Evolutionary conservation across 305 asterid genomes (phyloP), one percentile per base, ranked within the genome.

Genomic region (Nicotiana rustica): DNA sequence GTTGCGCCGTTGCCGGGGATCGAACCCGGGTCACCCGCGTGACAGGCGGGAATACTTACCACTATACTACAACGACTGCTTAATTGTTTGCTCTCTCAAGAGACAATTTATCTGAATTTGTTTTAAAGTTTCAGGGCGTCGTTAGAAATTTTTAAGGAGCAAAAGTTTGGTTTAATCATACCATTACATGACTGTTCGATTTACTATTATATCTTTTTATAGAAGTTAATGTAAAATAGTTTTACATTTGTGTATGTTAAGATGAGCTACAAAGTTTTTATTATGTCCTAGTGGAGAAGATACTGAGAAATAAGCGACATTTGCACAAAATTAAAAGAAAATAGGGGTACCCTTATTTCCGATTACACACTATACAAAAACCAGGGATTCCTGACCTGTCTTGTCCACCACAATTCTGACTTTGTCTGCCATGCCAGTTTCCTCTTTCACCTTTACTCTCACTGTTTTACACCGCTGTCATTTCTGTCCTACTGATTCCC

Each of bases 401-500:
- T 83, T 85, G 87, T 92, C 95, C 92, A 90, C 90, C 85, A 82
- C 82, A 87, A 85, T 86, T 83, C 96, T 91, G 93, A 90, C 90
- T 85, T 84, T 31, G 81, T 84, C 92, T 78, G 79, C 79, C 81
- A 65, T 55, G 81, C 29, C 75, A 81, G 57, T 77, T 25, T 70
- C 31, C 52, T 80, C 80, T 55, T 61, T 68, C 15, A 19, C 84
- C 64, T 65, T 56, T 21, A 55, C 55, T 35, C 61, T 70, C 68
- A 8, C 13, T 12, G 59, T 64, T 25, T 82, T 41, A 19, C 73
- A 14, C 70, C 85, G 59, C 77, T 57, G 33, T 76, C 49, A 10
- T 41, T 41, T 41, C 49, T 41, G 49, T 41, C 49, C 49, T 41
- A 41, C 49, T 41, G 49, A 41, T 41, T 41, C 3, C 33, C 81